phyloP scores from a whole-genome alignment of 31 red algal species.

The Bonnemaisonia californica region DNA sequence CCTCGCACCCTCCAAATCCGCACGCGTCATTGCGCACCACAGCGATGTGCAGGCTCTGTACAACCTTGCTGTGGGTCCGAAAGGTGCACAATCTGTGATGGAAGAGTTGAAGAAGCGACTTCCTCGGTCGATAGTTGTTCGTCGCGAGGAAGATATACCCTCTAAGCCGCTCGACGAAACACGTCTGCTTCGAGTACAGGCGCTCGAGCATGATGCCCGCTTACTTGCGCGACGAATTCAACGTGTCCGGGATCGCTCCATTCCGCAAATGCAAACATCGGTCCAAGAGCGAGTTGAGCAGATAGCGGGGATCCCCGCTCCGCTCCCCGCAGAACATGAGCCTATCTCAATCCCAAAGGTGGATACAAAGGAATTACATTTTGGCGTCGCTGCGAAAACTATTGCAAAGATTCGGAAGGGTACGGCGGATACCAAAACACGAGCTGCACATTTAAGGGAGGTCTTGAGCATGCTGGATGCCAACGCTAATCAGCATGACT shows the following conservation, averaged over 20 bases:
- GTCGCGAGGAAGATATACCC: not conserved
- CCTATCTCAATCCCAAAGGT: not conserved
- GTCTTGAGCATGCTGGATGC: conserved; percentile 15
- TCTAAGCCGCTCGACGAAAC: not conserved
- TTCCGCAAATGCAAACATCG: not conserved
- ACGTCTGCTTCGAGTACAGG: not conserved
- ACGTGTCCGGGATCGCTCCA: not conserved
- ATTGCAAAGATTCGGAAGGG: not conserved
- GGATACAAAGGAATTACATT: not conserved
- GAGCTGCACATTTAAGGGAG: conserved; percentile 10
- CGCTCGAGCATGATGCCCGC: not conserved
- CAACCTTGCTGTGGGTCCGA: not conserved
- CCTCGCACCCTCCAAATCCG: not conserved
- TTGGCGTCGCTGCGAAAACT: not conserved
- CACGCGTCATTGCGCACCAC: not conserved
- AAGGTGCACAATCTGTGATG: not conserved
- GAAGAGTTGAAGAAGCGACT: not conserved
- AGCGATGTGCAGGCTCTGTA: not conserved
- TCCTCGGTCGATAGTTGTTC: not conserved
- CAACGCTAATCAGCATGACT: not conserved
- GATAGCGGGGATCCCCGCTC: not conserved
- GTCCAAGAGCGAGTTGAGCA: not conserved
- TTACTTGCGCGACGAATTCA: not conserved
- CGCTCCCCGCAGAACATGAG: not conserved
- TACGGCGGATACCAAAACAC: not conserved